Evolutionary conservation across 2,329 filamentous ascomycete genomes (phyloP), one percentile per base, ranked within the genome.

Genomic region (Exophiala oligosperma): DNA sequence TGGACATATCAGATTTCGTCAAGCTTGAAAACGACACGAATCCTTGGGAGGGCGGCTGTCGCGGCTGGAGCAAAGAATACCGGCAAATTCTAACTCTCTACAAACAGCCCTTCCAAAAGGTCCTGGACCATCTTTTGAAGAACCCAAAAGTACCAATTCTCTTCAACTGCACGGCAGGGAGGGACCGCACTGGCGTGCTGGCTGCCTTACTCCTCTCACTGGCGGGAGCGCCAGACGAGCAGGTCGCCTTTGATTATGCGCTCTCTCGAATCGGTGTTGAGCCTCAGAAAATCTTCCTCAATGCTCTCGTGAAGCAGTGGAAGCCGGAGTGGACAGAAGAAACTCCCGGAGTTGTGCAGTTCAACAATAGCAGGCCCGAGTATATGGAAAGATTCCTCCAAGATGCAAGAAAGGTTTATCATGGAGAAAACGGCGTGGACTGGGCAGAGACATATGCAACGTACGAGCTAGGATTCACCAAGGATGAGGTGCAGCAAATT

Each of bases 121-220:
- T 91, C 59, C 76, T 90, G 40, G 69, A 72, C 12, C 81, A 89
- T 65, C 75, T 91, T 11, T 71, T 81, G 67, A 63, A 76, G 44
- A 65, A 69, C 3, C 64, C 77, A 1, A 66, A 73, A 2, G 60
- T 74, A 1, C 83, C 86, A 7, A 73, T 87, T 14, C 75, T 90
- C 6, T 74, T 91, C 3, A 88, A 92, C 68, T 91, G 89, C 71
- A 89, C 87, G 0, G 87, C 86, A 0, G 89, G 89, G 5, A 92
- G 92, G 72, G 89, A 92, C 70, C 79, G 89, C 47, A 91, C 89
- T 0, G 89, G 89, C 2, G 79, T 91, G 3, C 73, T 90, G 47
- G 81, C 84, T 49, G 88, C 86, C 2, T 67, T 92, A 40, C 70
- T 91, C 9, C 76, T 90, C 37, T 73, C 81, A 24, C 76, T 90